A percentile compares a stretch with the other conserved stretches of the same genome.
These are phyloP conservation scores for Tillandsia fasciculata DNA, from an alignment of 176 grass and related monocot genomes.

Conservation along the genomic window DNA sequence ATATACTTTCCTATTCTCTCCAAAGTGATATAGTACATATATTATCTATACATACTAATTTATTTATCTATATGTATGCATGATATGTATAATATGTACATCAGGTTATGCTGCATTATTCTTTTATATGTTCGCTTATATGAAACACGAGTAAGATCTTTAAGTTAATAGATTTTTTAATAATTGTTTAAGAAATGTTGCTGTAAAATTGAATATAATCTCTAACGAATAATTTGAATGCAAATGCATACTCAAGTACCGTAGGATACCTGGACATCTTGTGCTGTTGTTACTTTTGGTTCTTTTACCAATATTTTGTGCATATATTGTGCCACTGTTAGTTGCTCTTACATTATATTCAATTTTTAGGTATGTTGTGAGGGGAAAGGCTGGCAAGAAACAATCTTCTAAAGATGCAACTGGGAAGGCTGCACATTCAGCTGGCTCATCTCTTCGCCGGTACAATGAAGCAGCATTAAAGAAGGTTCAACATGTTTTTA, in stretches of 20 bases:
- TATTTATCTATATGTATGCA: not conserved
- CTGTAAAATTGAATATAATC: too few relatives aligned
- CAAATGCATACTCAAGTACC: too few relatives aligned
- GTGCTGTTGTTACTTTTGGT: not conserved
- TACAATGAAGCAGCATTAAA: slow-evolving; percentile 90
- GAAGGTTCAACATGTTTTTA: slow-evolving; percentile 32
- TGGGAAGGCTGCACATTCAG: slow-evolving; percentile 83
- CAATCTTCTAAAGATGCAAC: slow-evolving; percentile 95
- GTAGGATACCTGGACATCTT: too few relatives aligned
- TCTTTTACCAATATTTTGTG: not conserved
- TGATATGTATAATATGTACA: not conserved
- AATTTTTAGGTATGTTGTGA: slow-evolving; percentile 81
- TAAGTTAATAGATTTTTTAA: too few relatives aligned
- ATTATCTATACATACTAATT: not conserved
- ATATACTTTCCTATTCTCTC: not conserved
- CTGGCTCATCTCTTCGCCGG: slow-evolving; percentile 75
- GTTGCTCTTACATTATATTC: slow-evolving; percentile 1
- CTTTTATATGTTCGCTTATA: too few relatives aligned
- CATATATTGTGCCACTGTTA: slow-evolving; percentile 1
- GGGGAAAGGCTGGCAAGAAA: slow-evolving; percentile 90
- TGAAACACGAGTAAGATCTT: too few relatives aligned
- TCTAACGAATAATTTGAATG: too few relatives aligned
- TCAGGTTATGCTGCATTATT: too few relatives aligned
- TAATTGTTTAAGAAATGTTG: too few relatives aligned
- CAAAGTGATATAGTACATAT: not conserved